Conservation (phyloP, 495 filamentous ascomycete species). For the Lichenothelia convexa region DNA sequence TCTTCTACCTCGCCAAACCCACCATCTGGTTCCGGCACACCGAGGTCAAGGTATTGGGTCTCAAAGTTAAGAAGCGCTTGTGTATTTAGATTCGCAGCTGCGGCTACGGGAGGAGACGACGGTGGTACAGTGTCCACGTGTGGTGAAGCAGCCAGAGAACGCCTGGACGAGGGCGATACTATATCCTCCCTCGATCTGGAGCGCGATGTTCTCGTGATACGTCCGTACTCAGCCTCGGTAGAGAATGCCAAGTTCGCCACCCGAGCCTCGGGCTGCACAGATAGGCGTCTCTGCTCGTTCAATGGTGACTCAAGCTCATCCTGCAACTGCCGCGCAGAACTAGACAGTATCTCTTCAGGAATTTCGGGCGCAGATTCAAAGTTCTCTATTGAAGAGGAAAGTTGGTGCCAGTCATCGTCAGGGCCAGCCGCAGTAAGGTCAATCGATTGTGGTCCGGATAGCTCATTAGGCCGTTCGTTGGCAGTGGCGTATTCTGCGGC, state of each 20-base stretch:
- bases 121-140: not conserved
- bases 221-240: not conserved
- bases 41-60: slow-evolving; percentile 12
- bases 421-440: too few relatives aligned
- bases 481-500: too few relatives aligned
- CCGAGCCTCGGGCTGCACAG: not conserved
- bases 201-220: not conserved
- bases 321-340: too few relatives aligned
- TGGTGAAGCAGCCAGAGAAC: not conserved
- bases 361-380: too few relatives aligned
- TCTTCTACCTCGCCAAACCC: not conserved
- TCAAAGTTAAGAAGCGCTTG: slow-evolving; percentile 13
- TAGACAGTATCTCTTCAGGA: too few relatives aligned
- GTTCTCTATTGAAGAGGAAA: too few relatives aligned
- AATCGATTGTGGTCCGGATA: too few relatives aligned
- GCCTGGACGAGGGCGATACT: not conserved
- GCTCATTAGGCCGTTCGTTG: too few relatives aligned
- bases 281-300: slow-evolving; percentile 1
- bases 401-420: too few relatives aligned
- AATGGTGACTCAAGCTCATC: slow-evolving; percentile 3
- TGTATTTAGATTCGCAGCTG: too few relatives aligned
- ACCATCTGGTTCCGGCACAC: slow-evolving; percentile 5
- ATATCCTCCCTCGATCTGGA: not conserved
- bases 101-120: not conserved
- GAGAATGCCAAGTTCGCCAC: not conserved